Conservation (phyloP, 176 grass and related monocot genomes). For the Tillandsia fasciculata region DNA sequence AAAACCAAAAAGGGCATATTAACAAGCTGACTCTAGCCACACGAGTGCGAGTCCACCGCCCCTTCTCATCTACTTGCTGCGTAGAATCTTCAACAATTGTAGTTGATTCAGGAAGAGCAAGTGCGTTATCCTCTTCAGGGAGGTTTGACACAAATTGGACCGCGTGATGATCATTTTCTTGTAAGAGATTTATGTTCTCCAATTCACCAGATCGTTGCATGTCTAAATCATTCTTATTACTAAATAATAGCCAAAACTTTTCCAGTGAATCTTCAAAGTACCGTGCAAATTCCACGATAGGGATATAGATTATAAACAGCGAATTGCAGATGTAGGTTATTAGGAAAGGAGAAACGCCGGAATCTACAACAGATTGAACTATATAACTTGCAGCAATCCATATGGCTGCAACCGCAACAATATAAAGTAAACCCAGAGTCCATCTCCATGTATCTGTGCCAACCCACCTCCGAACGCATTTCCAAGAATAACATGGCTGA, state of each 20-base stretch:
- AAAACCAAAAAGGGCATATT: constrained; percentile 93
- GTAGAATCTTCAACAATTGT: constrained; percentile 7
- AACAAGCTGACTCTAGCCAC: constrained; percentile 77
- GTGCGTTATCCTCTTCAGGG: background rate
- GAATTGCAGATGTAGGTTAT: constrained; percentile 98
- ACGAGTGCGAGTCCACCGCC: constrained; percentile 73
- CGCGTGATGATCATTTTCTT: constrained; percentile 26
- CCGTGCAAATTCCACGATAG: constrained; percentile 67
- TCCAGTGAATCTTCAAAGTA: constrained; percentile 77
- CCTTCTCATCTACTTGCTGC: constrained; percentile 74
- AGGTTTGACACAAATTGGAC: constrained; percentile 5
- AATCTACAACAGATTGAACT: constrained; percentile 93
- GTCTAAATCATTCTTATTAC: constrained; percentile 26
- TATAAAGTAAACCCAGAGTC: constrained; percentile 80
- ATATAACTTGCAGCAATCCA: constrained; percentile 99
- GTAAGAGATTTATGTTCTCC: constrained; percentile 90
- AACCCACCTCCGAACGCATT: constrained; percentile 23
- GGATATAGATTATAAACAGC: constrained; percentile 85
- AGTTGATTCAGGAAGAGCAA: constrained; percentile 7
- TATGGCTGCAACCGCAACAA: constrained; percentile 68
- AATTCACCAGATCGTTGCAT: constrained; percentile 31
- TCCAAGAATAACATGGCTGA: constrained; percentile 6
- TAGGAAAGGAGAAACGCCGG: constrained; percentile 85
- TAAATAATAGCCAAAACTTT: constrained; percentile 45
- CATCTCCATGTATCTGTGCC: constrained; percentile 48